Percentiles rank a stretch among this genome's conserved stretches.
These are phyloP conservation scores for Penicillium carneum DNA, from an alignment of 2,329 filamentous ascomycete species.

Conservation along the genomic window DNA sequence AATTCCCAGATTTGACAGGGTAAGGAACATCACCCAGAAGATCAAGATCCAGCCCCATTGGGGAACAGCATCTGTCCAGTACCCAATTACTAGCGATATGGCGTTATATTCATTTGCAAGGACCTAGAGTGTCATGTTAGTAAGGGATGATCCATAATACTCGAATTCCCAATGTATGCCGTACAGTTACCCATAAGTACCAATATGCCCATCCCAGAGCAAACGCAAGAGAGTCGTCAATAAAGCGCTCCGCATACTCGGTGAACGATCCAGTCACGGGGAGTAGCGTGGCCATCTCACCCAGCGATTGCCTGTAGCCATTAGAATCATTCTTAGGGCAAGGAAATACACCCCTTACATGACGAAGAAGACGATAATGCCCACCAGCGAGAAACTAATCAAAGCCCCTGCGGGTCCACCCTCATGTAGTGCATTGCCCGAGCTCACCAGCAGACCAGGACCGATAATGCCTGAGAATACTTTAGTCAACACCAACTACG, in stretches of 20 bases:
- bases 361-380: constrained; percentile 67
- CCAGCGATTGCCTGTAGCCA: constrained; percentile 73
- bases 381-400: constrained; percentile 76
- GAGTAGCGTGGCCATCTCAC: constrained; percentile 76
- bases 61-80: constrained; percentile 56
- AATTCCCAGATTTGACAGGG: constrained; percentile 52
- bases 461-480: constrained; percentile 62
- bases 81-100: constrained; percentile 55
- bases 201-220: constrained; percentile 76
- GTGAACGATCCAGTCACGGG: constrained; percentile 75
- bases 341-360: constrained; percentile 36
- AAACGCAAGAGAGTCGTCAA: constrained; percentile 73
- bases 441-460: constrained; percentile 74
- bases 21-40: constrained; percentile 56
- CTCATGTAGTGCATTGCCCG: constrained; percentile 71
- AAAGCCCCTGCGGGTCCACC: constrained; percentile 75
- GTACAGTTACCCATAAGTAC: constrained; percentile 55
- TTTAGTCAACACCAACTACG: not conserved
- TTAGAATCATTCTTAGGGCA: not conserved
- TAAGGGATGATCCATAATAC: not conserved
- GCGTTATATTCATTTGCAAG: constrained; percentile 57
- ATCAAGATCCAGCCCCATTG: constrained; percentile 58
- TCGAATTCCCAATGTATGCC: not conserved
- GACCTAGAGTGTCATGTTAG: constrained; percentile 28
- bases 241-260: constrained; percentile 73